These are phyloP conservation scores for Exsudoporus floridanus DNA, from an alignment of 1,284 basidiomycete genomes.

Conservation along the genomic window DNA sequence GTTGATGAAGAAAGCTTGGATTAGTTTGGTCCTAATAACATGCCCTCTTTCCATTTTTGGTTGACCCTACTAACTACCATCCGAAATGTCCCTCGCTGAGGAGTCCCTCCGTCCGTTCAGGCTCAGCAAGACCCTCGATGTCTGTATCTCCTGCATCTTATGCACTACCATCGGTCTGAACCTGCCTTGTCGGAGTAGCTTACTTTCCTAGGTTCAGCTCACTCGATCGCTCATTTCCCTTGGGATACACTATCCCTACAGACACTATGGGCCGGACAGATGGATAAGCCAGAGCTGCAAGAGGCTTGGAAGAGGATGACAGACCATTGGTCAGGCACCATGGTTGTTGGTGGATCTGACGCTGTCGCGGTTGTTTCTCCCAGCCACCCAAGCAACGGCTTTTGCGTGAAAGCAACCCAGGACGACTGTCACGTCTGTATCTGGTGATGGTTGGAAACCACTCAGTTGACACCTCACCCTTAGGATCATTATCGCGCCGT, in stretches of 20 bases:
- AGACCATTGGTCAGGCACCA: slow-evolving; percentile 44
- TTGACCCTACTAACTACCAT: background rate
- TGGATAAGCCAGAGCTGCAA: slow-evolving; percentile 34
- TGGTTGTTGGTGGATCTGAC: slow-evolving; percentile 48
- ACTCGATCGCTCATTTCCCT: slow-evolving; percentile 53
- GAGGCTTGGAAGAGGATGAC: slow-evolving; percentile 47
- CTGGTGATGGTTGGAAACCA: background rate
- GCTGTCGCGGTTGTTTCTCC: slow-evolving; percentile 35
- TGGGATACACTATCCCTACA: slow-evolving; percentile 50
- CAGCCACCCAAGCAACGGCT: slow-evolving; percentile 27
- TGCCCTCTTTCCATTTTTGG: slow-evolving; percentile 29
- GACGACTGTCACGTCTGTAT: slow-evolving; percentile 20
- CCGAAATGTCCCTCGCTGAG: slow-evolving; percentile 12
- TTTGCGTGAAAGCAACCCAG: slow-evolving; percentile 35
- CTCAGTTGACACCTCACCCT: slow-evolving; percentile 8
- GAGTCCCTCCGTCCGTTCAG: slow-evolving; percentile 15
- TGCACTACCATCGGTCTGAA: slow-evolving; percentile 12
- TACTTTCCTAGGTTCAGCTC: slow-evolving; percentile 24
- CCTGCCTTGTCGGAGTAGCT: slow-evolving; percentile 17
- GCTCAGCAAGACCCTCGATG: slow-evolving; percentile 31
- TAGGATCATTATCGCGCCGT: slow-evolving; percentile 35
- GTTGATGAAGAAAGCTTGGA: slow-evolving; percentile 11
- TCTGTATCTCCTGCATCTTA: slow-evolving; percentile 17
- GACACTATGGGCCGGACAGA: slow-evolving; percentile 47
- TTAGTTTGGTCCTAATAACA: background rate